These are phyloP conservation scores for Juglanconis juglandina DNA, from an alignment of 2,329 filamentous ascomycete species.

Conservation along the genomic window DNA sequence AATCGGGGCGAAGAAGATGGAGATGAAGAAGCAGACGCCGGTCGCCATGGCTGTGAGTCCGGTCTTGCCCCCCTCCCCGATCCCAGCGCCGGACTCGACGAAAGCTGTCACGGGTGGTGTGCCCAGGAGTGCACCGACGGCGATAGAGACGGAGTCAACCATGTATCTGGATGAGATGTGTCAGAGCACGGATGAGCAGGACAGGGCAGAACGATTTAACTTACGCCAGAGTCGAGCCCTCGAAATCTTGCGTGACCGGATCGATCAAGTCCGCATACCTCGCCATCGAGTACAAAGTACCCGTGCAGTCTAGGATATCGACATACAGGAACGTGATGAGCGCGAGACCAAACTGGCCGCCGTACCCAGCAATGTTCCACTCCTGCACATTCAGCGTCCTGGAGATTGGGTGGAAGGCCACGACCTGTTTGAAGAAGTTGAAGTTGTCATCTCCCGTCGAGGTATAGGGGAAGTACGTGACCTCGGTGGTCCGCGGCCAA, in stretches of 20 bases:
- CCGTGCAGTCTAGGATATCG: conserved; percentile 83
- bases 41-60: conserved; percentile 68
- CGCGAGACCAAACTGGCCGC: conserved; percentile 75
- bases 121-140: conserved; percentile 70
- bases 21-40: conserved; percentile 67
- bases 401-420: conserved; percentile 75
- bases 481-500: conserved; percentile 72
- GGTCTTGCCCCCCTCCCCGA: conserved; percentile 70
- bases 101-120: conserved; percentile 71
- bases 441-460: conserved; percentile 66
- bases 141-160: conserved; percentile 75
- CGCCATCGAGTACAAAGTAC: conserved; percentile 87
- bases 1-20: conserved; percentile 72
- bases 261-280: conserved; percentile 78
- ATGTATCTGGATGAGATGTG: conserved; percentile 49
- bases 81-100: conserved; percentile 72
- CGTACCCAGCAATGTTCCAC: conserved; percentile 67
- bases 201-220: not conserved
- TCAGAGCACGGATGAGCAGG: not conserved
- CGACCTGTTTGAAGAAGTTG: conserved; percentile 84
- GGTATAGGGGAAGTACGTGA: conserved; percentile 80
- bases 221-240: conserved; percentile 71
- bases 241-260: conserved; percentile 79
- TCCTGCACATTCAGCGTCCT: conserved; percentile 67
- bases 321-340: conserved; percentile 89